Conservation (phyloP, 768 basidiomycete genomes). For the Lentinula raphanica region DNA sequence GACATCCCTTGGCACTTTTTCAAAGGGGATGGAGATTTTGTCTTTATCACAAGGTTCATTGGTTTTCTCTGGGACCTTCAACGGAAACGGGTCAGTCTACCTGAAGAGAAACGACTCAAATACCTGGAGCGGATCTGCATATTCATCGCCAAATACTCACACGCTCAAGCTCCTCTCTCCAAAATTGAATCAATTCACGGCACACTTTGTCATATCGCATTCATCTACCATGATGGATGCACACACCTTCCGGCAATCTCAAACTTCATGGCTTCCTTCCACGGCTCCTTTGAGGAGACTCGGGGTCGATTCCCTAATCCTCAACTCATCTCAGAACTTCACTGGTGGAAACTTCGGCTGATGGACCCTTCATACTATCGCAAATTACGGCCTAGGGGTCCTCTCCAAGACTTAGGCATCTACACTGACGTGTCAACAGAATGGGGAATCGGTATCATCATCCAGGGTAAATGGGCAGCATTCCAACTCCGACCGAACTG, state of each 20-base stretch:
- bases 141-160: conserved; percentile 9
- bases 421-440: conserved; percentile 34
- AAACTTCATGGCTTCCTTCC: conserved; percentile 20
- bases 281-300: neutral
- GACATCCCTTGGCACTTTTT: conserved; percentile 20
- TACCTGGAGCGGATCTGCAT: conserved; percentile 12
- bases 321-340: conserved; percentile 20
- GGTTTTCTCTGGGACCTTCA: conserved; percentile 26
- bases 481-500: conserved; percentile 16
- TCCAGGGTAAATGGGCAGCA: conserved; percentile 23
- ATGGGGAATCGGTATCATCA: conserved; percentile 34
- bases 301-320: conserved; percentile 13
- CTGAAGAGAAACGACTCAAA: conserved; percentile 20
- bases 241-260: conserved; percentile 23
- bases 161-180: neutral
- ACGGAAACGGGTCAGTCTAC: conserved; percentile 17
- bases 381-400: conserved; percentile 7
- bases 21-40: conserved; percentile 21
- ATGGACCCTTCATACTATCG: conserved; percentile 3
- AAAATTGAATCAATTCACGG: conserved; percentile 21
- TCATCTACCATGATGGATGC: conserved; percentile 21
- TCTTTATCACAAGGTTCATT: conserved; percentile 15
- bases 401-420: conserved; percentile 13
- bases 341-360: conserved; percentile 26
- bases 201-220: conserved; percentile 27